phyloP scores from a whole-genome alignment of 2,329 filamentous ascomycete genomes.

The Ascochyta pisi region DNA sequence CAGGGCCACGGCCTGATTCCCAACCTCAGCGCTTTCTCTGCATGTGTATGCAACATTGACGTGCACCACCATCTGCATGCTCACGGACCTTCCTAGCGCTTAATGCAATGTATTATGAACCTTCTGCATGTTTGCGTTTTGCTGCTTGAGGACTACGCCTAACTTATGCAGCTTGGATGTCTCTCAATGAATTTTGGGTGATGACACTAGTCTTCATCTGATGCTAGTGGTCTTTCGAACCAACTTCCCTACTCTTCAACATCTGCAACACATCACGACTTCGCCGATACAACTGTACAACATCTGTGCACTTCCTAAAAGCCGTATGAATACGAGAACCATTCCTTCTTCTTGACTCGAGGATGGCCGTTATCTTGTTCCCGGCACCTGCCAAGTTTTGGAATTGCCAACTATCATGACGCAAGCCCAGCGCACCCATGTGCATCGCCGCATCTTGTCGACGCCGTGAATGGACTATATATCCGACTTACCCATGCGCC shows the following conservation, averaged over 20 bases:
- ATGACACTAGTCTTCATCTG: conserved; percentile 2
- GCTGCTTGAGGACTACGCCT: neutral
- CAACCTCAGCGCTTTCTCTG: conserved; percentile 23
- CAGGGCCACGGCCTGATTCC: conserved; percentile 44
- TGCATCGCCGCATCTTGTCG: conserved; percentile 27
- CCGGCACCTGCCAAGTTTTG: conserved; percentile 37
- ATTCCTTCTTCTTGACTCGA: neutral
- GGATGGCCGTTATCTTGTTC: conserved; percentile 3
- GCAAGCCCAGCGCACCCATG: conserved; percentile 40
- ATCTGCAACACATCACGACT: neutral
- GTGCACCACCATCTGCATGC: conserved; percentile 18
- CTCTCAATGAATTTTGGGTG: neutral
- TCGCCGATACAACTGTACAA: neutral
- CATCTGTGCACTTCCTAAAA: neutral
- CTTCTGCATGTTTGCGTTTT: neutral
- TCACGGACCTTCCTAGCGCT: conserved; percentile 14
- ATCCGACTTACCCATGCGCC: conserved; percentile 7
- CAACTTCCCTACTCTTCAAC: neutral
- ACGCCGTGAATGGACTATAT: conserved; percentile 13
- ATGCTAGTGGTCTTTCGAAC: neutral
- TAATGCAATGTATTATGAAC: conserved; percentile 23
- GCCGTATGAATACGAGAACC: neutral
- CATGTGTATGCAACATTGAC: conserved; percentile 15
- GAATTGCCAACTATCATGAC: conserved; percentile 31
- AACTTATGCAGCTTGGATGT: neutral